Conservation (phyloP, 345 rosid species). For the Draba incana region DNA sequence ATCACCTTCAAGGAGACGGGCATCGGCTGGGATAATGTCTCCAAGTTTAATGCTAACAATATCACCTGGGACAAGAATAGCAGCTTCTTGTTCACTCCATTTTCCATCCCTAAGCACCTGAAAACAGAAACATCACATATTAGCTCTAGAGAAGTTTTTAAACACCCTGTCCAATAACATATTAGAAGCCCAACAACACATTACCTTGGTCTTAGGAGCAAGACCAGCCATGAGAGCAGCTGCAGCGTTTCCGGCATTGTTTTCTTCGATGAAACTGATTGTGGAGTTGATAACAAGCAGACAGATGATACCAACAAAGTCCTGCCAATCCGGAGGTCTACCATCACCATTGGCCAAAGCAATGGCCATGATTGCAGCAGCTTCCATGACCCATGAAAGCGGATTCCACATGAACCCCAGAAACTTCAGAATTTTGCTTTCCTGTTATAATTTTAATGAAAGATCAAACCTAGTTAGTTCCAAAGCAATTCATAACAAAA, state of each 20-base stretch:
- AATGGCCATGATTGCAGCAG: conserved; percentile 50
- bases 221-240: conserved; percentile 53
- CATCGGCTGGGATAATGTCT: conserved; percentile 90
- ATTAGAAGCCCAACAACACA: neutral
- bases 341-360: conserved; percentile 46
- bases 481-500: neutral
- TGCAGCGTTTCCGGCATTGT: conserved; percentile 49
- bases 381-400: conserved; percentile 52
- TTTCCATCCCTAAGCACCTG: conserved; percentile 52
- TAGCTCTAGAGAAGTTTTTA: neutral
- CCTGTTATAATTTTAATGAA: conserved; percentile 16
- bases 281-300: conserved; percentile 49
- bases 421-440: conserved; percentile 38
- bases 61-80: conserved; percentile 49
- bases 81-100: conserved; percentile 52
- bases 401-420: conserved; percentile 52
- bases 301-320: conserved; percentile 49
- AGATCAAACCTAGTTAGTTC: conserved; percentile 16
- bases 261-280: conserved; percentile 49
- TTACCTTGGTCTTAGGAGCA: conserved; percentile 49
- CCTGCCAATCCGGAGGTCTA: conserved; percentile 51
- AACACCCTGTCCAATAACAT: neutral
- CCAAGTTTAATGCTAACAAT: conserved; percentile 70
- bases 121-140: conserved; percentile 25
- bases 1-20: conserved; percentile 87